Evolutionary conservation across 345 rosid genomes (phyloP), one percentile per base, ranked within the genome.

Genomic region (Durio zibethinus): DNA sequence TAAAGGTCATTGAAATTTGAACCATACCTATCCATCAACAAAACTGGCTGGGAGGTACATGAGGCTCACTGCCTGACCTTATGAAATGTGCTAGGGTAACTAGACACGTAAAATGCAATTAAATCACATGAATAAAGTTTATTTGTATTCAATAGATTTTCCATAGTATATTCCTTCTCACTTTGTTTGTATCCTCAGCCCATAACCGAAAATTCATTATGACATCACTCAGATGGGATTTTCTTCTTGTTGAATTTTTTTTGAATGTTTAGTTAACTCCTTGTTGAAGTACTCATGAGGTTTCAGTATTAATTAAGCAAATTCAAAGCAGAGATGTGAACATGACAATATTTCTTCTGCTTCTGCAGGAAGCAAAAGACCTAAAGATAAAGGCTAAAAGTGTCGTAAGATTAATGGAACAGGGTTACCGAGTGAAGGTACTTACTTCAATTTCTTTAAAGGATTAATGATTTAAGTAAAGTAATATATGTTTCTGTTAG

Each of bases 381-480:
- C 87, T 94, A 57, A 59, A 90, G 83, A 83, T 86, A 72, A 94
- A 94, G 85, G 93, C 98, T 69, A 88, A 89, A 56, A 78, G 82
- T 20, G 86, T 87, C 56, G 79, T 81, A 82, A 84, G 93, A 82
- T 78, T 93, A 80, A 84, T 93, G 87, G 93, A 94, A 76, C 87
- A 85, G 52, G 98, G 98, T 62, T 94, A 94, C 69, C 88, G 95
- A 52, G 98, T 94, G 78, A 94, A 91, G 98, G 98, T 94, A 88
- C 47, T 29, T 74, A 36, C 38, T 56, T 63, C 31, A 40, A 56
- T 50, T 63, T 0, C 27, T 71, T 70, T 70, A 27, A 70, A 10
- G 27, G 42, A 10, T 35, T 70, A 70, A 29, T 48, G 42, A 18
- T 29, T 29, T 47, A 48, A 43, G 6, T 7, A 38, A 20, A 68